Percentiles rank a stretch among this genome's conserved stretches.
Conservation (phyloP, 2,329 filamentous ascomycete genomes). For the Apiospora rasikravindrae region DNA sequence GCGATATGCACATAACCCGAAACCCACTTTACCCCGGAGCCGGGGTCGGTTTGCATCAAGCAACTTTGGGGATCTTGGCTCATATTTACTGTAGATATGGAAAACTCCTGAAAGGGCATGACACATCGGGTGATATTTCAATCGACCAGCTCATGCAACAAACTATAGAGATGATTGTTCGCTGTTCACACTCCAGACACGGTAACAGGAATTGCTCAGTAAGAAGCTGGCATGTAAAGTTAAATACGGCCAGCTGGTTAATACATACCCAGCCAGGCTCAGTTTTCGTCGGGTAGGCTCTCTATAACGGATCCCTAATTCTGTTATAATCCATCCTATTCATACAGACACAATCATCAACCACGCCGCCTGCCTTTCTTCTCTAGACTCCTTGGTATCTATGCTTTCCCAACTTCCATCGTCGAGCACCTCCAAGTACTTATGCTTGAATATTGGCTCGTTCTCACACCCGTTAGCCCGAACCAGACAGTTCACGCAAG, state of each 20-base stretch:
- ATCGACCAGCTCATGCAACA: no score
- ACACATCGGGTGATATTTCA: no score
- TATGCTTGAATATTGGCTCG: not conserved
- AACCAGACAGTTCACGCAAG: no score
- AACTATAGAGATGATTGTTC: not conserved
- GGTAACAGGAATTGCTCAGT: not conserved
- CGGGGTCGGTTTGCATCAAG: not conserved
- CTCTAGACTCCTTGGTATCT: not conserved
- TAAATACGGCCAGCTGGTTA: not conserved
- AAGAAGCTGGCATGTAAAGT: not conserved
- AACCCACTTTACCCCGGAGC: not conserved
- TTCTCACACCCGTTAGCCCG: no score
- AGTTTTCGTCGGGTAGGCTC: not conserved
- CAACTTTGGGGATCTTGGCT: not conserved
- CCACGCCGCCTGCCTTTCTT: not conserved
- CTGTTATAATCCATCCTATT: not conserved
- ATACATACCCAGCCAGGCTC: not conserved
- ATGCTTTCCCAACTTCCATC: not conserved
- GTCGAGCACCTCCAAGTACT: not conserved
- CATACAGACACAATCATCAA: not conserved
- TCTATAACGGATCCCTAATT: not conserved
- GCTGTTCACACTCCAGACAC: not conserved
- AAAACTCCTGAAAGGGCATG: not conserved
- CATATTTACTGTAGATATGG: no score
- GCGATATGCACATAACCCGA: constrained; percentile 13